Evolutionary conservation across 1,139 yeast genomes (phyloP).

Genomic region (Diutina scorzettiae): DNA sequence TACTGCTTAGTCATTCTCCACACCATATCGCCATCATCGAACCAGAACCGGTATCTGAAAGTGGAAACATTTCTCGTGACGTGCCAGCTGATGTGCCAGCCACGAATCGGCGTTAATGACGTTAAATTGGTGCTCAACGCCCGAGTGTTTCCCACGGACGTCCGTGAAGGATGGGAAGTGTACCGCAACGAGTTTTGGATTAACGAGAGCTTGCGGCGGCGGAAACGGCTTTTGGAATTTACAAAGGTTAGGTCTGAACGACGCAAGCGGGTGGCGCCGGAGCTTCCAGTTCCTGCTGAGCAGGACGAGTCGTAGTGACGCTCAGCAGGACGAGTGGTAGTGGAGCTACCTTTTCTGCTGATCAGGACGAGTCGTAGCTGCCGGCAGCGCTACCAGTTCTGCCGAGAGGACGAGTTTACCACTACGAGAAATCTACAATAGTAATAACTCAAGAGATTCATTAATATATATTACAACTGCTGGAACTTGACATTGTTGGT

Average conservation of each 20-base stretch:
- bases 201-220: conserved; percentile 64
- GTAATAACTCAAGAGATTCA: too few relatives aligned
- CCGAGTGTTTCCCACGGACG: conserved; percentile 68
- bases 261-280: background rate
- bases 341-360: too few relatives aligned
- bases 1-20: conserved; percentile 19
- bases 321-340: too few relatives aligned
- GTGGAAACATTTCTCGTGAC: conserved; percentile 32
- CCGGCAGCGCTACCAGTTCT: too few relatives aligned
- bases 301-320: too few relatives aligned
- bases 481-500: conserved; percentile 38
- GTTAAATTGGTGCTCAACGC: conserved; percentile 72
- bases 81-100: conserved; percentile 36
- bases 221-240: conserved; percentile 32
- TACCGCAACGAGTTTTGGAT: conserved; percentile 92
- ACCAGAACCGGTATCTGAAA: conserved; percentile 21
- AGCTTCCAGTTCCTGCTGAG: too few relatives aligned
- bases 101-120: conserved; percentile 32
- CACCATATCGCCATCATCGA: conserved; percentile 24
- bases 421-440: too few relatives aligned
- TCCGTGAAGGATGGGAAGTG: conserved; percentile 90
- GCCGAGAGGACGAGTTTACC: too few relatives aligned
- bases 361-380: too few relatives aligned
- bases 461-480: conserved; percentile 9
- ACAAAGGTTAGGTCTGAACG: background rate